These are phyloP conservation scores for Apiospora rasikravindrae DNA, from an alignment of 2,329 filamentous ascomycete species.

Conservation along the genomic window DNA sequence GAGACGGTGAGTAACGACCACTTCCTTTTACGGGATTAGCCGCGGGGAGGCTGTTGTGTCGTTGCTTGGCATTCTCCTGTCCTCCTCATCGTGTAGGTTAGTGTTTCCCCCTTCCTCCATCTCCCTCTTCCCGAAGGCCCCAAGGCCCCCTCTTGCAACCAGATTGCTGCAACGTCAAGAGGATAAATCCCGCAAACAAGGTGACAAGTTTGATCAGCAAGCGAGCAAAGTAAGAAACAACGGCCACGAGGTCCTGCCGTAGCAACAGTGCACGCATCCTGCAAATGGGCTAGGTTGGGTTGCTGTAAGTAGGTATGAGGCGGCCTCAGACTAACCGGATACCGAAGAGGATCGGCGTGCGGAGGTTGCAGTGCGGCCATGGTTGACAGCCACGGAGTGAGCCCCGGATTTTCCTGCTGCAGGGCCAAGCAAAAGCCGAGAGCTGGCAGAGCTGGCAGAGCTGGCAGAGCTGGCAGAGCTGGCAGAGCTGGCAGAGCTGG, in stretches of 20 bases:
- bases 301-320: too few relatives aligned
- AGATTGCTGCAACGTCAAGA: neutral
- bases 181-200: neutral
- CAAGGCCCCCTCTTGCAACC: neutral
- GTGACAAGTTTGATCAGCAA: neutral
- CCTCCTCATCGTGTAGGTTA: too few relatives aligned
- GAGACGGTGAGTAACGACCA: neutral
- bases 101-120: too few relatives aligned
- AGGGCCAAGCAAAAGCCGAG: neutral
- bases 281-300: too few relatives aligned
- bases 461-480: too few relatives aligned
- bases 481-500: too few relatives aligned
- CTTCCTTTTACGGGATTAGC: too few relatives aligned
- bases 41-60: too few relatives aligned
- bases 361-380: neutral
- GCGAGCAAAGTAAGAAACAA: neutral
- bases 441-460: too few relatives aligned
- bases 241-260: neutral
- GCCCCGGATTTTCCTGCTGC: conserved; percentile 7
- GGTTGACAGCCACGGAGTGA: neutral
- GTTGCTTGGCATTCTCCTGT: too few relatives aligned
- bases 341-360: neutral
- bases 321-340: neutral
- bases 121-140: too few relatives aligned
- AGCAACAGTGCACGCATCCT: too few relatives aligned